These are phyloP conservation scores for Ustilago loliicola DNA, from an alignment of 1,284 basidiomycete genomes.

Conservation along the genomic window DNA sequence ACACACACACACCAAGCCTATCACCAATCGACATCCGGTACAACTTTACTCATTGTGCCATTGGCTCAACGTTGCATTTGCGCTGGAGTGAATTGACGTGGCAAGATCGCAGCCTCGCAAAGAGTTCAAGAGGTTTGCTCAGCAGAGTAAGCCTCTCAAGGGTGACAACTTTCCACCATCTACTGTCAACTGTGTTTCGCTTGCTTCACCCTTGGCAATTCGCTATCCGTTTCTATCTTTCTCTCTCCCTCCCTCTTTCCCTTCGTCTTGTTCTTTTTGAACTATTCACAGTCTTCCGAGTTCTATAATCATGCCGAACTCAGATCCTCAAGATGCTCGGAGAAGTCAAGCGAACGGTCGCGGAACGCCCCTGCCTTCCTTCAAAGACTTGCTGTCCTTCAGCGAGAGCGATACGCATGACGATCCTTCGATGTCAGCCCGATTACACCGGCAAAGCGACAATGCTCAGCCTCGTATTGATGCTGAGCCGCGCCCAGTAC, in stretches of 20 bases:
- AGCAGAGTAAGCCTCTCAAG: background rate
- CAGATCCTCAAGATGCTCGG: background rate
- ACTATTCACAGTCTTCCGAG: background rate
- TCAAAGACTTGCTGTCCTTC: conserved; percentile 27
- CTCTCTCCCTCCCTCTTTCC: background rate
- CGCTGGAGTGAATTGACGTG: background rate
- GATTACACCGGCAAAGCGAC: background rate
- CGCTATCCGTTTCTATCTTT: background rate
- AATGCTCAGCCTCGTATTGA: background rate
- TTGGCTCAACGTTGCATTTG: background rate
- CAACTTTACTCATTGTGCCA: background rate
- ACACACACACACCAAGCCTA: conserved; percentile 5
- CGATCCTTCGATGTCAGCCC: background rate
- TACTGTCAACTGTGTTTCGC: background rate
- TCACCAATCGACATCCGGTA: conserved; percentile 17
- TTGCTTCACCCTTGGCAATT: background rate
- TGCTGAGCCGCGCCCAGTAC: background rate
- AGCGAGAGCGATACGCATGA: conserved; percentile 1
- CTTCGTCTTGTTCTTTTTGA: background rate
- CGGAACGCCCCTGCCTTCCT: conserved; percentile 24
- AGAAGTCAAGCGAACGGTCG: background rate
- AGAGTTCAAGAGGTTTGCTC: background rate
- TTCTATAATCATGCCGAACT: background rate
- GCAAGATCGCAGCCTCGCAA: background rate
- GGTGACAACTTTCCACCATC: background rate